Conservation (phyloP, 176 grass and related monocot genomes). For the Lolium multiflorum region DNA sequence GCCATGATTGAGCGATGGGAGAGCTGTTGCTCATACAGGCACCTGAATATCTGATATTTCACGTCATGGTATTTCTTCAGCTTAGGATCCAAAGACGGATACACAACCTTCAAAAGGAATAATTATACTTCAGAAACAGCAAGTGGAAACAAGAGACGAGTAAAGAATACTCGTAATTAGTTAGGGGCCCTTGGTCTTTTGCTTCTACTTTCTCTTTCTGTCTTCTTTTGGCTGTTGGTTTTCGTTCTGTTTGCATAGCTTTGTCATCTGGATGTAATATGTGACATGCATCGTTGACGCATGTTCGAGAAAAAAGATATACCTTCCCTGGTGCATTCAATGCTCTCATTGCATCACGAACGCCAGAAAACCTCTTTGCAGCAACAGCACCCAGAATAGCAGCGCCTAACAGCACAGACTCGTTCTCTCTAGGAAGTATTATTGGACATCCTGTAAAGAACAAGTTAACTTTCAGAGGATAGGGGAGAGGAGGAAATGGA, state of each 20-base stretch:
- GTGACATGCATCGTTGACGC: neutral
- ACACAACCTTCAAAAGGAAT: constrained; percentile 62
- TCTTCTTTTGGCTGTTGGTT: neutral
- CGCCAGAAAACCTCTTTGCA: constrained; percentile 59
- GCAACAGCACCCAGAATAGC: constrained; percentile 87
- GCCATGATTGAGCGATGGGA: constrained; percentile 63
- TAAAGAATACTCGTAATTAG: neutral
- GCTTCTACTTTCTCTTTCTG: neutral
- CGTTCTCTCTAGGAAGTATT: constrained; percentile 89
- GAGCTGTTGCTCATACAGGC: constrained; percentile 82
- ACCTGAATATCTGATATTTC: constrained; percentile 86
- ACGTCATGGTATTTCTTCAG: constrained; percentile 87
- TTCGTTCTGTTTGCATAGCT: neutral
- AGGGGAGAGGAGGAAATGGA: neutral
- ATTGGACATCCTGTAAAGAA: constrained; percentile 64
- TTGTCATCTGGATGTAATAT: neutral
- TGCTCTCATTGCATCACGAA: constrained; percentile 80
- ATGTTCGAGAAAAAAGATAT: neutral
- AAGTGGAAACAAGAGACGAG: neutral
- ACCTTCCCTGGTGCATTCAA: constrained; percentile 85
- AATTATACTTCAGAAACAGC: too few relatives aligned
- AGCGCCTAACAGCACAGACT: constrained; percentile 92
- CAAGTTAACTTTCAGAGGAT: constrained; percentile 28
- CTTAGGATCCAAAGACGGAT: constrained; percentile 66
- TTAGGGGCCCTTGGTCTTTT: neutral